Evolutionary conservation across 805 yeast genomes (phyloP).

Genomic region (Metschnikowia anglica): DNA sequence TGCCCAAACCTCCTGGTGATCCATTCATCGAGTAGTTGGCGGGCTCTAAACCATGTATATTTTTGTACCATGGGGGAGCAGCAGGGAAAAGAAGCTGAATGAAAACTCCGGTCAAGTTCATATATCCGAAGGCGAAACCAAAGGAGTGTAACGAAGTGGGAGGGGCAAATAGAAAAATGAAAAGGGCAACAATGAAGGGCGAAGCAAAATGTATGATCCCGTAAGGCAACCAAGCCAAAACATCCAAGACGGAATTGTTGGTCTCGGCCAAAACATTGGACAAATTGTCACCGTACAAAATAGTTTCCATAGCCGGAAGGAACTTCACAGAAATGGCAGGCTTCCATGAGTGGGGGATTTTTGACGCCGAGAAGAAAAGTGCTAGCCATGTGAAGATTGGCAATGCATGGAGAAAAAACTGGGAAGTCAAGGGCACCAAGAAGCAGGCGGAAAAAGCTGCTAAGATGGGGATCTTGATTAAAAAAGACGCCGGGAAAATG

Average conservation of each 20-base stretch:
- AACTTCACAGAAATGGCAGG: conserved; percentile 89
- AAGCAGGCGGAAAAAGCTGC: conserved; percentile 48
- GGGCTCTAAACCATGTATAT: conserved; percentile 77
- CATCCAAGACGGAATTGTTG: conserved; percentile 63
- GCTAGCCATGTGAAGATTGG: conserved; percentile 88
- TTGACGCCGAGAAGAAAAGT: conserved; percentile 72
- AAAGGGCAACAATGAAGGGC: conserved; percentile 80
- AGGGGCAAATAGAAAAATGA: conserved; percentile 85
- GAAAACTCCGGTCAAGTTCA: conserved; percentile 84
- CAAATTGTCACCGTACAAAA: conserved; percentile 86
- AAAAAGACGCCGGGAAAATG: conserved; percentile 54
- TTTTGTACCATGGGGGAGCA: conserved; percentile 97
- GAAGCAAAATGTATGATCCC: conserved; percentile 88
- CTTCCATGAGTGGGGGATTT: conserved; percentile 69
- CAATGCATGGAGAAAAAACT: conserved; percentile 77
- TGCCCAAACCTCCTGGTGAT: conserved; percentile 90
- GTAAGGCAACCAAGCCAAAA: conserved; percentile 94
- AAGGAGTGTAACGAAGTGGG: conserved; percentile 81
- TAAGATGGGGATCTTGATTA: conserved; percentile 41
- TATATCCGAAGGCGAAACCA: conserved; percentile 92
- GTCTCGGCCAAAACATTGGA: conserved; percentile 78
- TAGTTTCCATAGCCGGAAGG: conserved; percentile 88
- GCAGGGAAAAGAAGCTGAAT: conserved; percentile 84
- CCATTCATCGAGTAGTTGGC: conserved; percentile 92
- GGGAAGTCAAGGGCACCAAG: conserved; percentile 71